A percentile compares a stretch with the other conserved stretches of the same genome.
Conservation (phyloP, 2,329 filamentous ascomycete genomes). For the Epichloe uncinata region DNA sequence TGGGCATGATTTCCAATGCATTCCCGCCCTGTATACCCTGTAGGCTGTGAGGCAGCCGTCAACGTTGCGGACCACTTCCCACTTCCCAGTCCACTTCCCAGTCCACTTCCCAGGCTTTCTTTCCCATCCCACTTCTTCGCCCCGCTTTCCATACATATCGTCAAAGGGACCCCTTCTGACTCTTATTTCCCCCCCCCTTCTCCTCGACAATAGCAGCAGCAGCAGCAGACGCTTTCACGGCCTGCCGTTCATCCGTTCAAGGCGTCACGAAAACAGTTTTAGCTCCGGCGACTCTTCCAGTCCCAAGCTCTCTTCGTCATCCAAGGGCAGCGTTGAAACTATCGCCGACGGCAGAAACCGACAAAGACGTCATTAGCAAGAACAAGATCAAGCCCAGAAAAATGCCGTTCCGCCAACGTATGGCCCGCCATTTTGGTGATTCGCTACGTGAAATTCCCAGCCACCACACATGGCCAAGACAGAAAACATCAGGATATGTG, state of each 20-base stretch:
- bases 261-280: conserved; percentile 3
- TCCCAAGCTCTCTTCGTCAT: neutral
- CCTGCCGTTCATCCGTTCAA: conserved; percentile 4
- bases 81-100: neutral
- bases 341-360: neutral
- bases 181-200: neutral
- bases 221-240: conserved; percentile 5
- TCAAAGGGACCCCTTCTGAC: neutral
- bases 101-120: neutral
- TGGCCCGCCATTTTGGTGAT: conserved; percentile 35
- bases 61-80: neutral
- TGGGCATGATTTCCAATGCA: neutral
- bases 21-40: too few species aligned
- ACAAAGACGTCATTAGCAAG: neutral
- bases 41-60: neutral
- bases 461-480: neutral
- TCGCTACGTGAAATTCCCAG: conserved; percentile 22
- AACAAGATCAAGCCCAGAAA: conserved; percentile 1
- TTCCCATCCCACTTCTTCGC: neutral
- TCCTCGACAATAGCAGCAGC: conserved; percentile 1
- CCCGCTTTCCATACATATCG: conserved; percentile 3
- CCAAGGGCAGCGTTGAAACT: neutral
- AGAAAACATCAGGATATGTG: too few species aligned
- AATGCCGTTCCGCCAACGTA: conserved; percentile 27
- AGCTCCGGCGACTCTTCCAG: conserved; percentile 4